Base-by-base conservation (phyloP, 164 flowering plant genomes). In the Saururus chinensis region DNA sequence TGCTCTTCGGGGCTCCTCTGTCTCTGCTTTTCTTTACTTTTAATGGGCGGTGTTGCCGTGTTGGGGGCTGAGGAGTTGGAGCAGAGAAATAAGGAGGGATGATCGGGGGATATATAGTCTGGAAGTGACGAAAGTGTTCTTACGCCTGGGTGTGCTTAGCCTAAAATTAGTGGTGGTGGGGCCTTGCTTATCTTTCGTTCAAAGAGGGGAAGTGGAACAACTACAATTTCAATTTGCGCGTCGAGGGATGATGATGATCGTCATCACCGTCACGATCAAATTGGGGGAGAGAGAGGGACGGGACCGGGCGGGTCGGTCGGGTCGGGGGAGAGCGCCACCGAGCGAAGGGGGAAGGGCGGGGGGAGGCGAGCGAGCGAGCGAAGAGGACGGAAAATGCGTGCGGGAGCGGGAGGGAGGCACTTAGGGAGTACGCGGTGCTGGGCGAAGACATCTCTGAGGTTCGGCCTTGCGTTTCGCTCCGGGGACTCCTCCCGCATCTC, bases 381-480 rank as follows among this genome's bases (percentile, higher is more conserved):
- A 56, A 30, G 25, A 26, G 26, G 59, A 9, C 3, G 25, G n/a
- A n/a, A n/a, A n/a, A n/a, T n/a, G n/a, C n/a, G n/a, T n/a, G n/a
- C n/a, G n/a, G n/a, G n/a, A n/a, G n/a, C n/a, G n/a, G n/a, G n/a
- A n/a, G n/a, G n/a, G n/a, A n/a, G n/a, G n/a, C n/a, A n/a, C n/a
- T n/a, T n/a, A n/a, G 23, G 59, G 23, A 13, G 9, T 17, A 12
- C 21, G 30, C 25, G 35, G 37, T 9, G 8, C 59, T 30, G 7
- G 25, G 30, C 25, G 40, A 23, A 26, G 37, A 56, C 59, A 30
- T 7, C 59, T 56, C 25, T 56, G 59, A 56, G 59, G 59, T 24
- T 56, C 26, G 25, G 25, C 8, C 59, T 56, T 56, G 30, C 35
- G 23, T 56, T 56, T 56, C 59, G 59, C 37, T 21, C 59, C 59